Percentiles rank a stretch among this genome's conserved stretches.
Conservation (phyloP, 169 alveolate genomes). For the Blepharisma undulans region DNA sequence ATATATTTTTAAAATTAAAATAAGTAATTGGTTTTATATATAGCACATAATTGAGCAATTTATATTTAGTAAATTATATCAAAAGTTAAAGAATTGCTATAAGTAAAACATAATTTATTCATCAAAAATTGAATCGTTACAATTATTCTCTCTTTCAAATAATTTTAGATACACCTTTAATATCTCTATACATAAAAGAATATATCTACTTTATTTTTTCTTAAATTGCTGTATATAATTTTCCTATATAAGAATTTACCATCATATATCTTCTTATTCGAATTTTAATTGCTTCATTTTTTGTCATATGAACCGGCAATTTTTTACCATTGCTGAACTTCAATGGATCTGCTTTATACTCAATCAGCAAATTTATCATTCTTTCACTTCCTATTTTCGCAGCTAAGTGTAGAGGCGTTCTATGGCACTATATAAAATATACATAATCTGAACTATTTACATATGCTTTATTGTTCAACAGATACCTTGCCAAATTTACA, state of each 20-base stretch:
- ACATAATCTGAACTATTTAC: slow-evolving; percentile 11
- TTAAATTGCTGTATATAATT: background rate
- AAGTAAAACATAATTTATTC: no score
- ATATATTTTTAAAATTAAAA: no score
- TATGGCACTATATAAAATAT: background rate
- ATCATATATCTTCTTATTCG: slow-evolving; percentile 9
- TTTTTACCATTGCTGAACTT: background rate
- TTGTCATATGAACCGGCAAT: background rate
- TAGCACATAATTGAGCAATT: no score
- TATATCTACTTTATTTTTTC: background rate
- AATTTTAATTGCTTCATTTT: background rate
- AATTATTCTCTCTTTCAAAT: background rate
- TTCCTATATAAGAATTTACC: background rate
- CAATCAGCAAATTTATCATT: background rate
- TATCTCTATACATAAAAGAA: background rate
- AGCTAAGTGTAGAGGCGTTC: slow-evolving; percentile 24
- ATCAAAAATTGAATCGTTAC: background rate
- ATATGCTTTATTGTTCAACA: background rate
- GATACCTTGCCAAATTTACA: background rate
- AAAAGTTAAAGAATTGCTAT: no score
- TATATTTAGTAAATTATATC: no score
- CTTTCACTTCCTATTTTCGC: background rate
- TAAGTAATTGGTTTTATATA: no score
- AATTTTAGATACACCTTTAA: background rate
- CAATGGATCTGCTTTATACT: slow-evolving; percentile 16